These are phyloP conservation scores for Diospyros lotus DNA, from an alignment of 148 eudicot genomes.

Conservation along the genomic window DNA sequence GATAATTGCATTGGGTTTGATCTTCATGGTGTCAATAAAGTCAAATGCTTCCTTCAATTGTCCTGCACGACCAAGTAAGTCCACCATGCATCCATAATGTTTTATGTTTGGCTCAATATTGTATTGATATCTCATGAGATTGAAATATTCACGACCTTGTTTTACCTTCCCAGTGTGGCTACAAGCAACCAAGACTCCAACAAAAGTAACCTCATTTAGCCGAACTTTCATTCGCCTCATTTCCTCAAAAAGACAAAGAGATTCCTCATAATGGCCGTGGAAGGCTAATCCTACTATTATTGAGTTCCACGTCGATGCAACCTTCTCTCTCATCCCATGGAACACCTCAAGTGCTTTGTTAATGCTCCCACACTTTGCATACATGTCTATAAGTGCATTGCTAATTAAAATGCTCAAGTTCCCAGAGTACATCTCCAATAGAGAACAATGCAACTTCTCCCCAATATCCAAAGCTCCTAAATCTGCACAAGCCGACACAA, in stretches of 20 bases:
- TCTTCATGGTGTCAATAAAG: constrained; percentile 42
- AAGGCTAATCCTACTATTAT: constrained; percentile 47
- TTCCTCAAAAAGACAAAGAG: constrained; percentile 34
- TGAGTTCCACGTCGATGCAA: constrained; percentile 48
- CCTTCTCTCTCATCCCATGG: constrained; percentile 38
- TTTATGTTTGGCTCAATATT: constrained; percentile 40
- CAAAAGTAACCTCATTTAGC: constrained; percentile 50
- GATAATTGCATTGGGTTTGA: constrained; percentile 50
- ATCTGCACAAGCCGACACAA: constrained; percentile 58
- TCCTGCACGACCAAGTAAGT: constrained; percentile 51
- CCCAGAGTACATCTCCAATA: constrained; percentile 30
- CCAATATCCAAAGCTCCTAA: constrained; percentile 47
- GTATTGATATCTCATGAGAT: constrained; percentile 37
- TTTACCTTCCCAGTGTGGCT: constrained; percentile 53
- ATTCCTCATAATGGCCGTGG: constrained; percentile 43
- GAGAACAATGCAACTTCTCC: constrained; percentile 39
- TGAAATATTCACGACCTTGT: constrained; percentile 40
- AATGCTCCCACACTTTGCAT: constrained; percentile 60
- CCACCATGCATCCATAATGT: constrained; percentile 65
- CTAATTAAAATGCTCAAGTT: constrained; percentile 34
- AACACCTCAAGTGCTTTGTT: constrained; percentile 43
- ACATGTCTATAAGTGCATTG: constrained; percentile 64
- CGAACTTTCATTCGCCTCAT: constrained; percentile 34
- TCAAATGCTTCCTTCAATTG: constrained; percentile 46
- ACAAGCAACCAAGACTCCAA: constrained; percentile 49